phyloP scores from a whole-genome alignment of 73 alveolate genomes.

The Paramecium sonneborni region DNA sequence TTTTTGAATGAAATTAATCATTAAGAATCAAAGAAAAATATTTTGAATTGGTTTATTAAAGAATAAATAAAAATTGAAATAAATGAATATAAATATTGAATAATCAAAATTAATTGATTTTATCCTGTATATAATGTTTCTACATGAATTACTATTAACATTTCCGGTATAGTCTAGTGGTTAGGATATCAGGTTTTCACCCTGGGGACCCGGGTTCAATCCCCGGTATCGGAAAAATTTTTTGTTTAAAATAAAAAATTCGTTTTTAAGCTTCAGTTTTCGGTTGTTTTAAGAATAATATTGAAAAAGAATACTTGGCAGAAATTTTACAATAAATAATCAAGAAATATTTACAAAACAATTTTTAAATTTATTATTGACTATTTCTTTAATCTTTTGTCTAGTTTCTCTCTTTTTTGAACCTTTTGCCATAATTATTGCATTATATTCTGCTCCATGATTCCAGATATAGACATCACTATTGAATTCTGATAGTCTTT shows the following conservation, averaged over 20 bases:
- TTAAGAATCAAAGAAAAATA: not conserved
- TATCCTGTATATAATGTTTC: not conserved
- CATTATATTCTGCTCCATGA: slow-evolving; percentile 13
- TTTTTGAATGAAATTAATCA: not conserved
- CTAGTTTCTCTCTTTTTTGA: not conserved
- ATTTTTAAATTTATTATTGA: not conserved
- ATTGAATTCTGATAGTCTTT: not conserved
- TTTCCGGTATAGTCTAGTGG: slow-evolving; percentile 66
- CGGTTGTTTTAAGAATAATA: not conserved
- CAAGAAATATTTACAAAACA: not conserved
- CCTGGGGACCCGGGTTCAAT: slow-evolving; percentile 68
- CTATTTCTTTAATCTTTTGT: not conserved
- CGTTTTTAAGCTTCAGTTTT: no score
- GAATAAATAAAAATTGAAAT: not conserved
- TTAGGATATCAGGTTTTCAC: slow-evolving; percentile 65
- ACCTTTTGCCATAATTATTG: not conserved
- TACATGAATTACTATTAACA: not conserved
- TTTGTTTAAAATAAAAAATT: not conserved
- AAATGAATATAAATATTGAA: not conserved
- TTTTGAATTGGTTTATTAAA: not conserved
- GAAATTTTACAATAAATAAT: not conserved
- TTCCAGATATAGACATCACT: not conserved
- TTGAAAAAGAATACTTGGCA: not conserved
- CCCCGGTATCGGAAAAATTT: slow-evolving; percentile 64
- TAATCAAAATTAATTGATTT: no score